Conservation (phyloP, 192 early-diverging fungal species). For the Podila epigama region DNA sequence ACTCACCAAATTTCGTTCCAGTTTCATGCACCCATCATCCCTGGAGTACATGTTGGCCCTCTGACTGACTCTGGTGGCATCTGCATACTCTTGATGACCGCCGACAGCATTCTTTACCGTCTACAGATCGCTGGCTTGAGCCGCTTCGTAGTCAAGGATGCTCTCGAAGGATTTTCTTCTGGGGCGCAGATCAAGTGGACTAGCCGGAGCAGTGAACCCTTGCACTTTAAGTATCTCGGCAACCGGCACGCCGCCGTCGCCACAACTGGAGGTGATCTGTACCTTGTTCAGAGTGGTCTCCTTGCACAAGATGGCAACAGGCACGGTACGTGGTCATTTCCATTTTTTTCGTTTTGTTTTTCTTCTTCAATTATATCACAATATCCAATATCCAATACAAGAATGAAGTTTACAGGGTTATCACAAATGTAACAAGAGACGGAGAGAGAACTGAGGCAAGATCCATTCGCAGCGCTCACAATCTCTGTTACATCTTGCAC, state of each 20-base stretch:
- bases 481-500: background rate
- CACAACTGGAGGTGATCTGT: constrained; percentile 8
- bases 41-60: constrained; percentile 30
- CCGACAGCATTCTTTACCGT: constrained; percentile 35
- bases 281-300: constrained; percentile 18
- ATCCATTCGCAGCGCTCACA: background rate
- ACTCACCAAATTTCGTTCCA: constrained; percentile 37
- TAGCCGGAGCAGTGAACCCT: background rate
- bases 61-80: constrained; percentile 26
- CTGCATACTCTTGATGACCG: constrained; percentile 22
- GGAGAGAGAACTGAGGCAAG: too few relatives aligned
- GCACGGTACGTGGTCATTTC: constrained; percentile 11
- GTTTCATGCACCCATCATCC: constrained; percentile 36
- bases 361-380: background rate
- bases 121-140: constrained; percentile 27
- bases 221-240: constrained; percentile 32
- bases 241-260: constrained; percentile 28
- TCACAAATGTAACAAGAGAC: too few relatives aligned
- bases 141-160: constrained; percentile 16
- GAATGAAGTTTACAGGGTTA: too few relatives aligned
- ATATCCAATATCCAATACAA: too few relatives aligned
- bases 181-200: constrained; percentile 22
- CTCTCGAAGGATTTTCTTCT: constrained; percentile 17
- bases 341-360: background rate
- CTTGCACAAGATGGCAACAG: constrained; percentile 22